Percentiles rank a stretch among this genome's conserved stretches.
Conservation (phyloP, 225 moss, liverwort and hornwort species). For the Rhytidiadelphus loreus region DNA sequence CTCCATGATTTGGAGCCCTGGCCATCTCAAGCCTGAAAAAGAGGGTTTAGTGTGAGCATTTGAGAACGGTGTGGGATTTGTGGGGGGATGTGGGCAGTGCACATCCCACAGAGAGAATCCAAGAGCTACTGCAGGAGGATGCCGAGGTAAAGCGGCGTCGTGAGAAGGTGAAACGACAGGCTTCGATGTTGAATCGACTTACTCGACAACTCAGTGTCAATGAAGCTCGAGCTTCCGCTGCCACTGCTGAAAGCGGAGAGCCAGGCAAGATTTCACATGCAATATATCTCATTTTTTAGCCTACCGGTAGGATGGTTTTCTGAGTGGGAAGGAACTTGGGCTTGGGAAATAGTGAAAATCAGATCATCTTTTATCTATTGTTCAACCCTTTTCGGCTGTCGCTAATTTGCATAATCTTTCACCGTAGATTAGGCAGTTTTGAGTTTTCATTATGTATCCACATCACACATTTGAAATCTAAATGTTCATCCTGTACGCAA, state of each 20-base stretch:
- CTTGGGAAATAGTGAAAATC: background rate
- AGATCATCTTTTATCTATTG: background rate
- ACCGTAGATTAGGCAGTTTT: background rate
- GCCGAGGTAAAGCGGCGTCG: slow-evolving; percentile 67
- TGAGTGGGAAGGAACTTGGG: background rate
- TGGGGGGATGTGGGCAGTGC: slow-evolving; percentile 40
- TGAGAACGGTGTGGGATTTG: background rate
- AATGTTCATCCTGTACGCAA: background rate
- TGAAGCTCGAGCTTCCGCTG: slow-evolving; percentile 77
- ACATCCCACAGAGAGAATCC: slow-evolving; percentile 72
- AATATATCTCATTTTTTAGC: background rate
- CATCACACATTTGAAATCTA: background rate
- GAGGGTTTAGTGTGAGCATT: background rate
- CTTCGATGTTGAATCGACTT: slow-evolving; percentile 54
- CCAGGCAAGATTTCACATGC: slow-evolving; percentile 6
- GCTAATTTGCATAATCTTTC: background rate
- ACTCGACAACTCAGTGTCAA: slow-evolving; percentile 86
- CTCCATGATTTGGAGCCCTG: background rate
- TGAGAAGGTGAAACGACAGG: slow-evolving; percentile 69
- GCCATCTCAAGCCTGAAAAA: background rate
- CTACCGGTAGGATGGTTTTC: background rate
- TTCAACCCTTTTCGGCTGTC: background rate
- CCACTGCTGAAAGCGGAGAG: slow-evolving; percentile 41
- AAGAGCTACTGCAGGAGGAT: slow-evolving; percentile 87
- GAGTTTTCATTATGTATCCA: background rate